Evolutionary conservation across 805 yeast genomes (phyloP).

Genomic region (Isabelozyma gotoi): DNA sequence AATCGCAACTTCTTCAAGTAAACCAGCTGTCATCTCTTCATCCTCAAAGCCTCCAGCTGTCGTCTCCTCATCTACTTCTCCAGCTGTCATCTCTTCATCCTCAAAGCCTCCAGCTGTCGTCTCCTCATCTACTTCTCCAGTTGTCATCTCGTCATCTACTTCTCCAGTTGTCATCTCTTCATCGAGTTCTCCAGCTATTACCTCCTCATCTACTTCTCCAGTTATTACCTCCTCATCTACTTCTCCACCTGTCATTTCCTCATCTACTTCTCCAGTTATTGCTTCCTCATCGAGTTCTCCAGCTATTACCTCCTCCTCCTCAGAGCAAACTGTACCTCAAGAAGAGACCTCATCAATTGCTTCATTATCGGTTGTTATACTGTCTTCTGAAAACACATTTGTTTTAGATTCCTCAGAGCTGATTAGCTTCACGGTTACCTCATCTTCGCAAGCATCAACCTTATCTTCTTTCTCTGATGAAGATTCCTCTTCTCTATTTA

Average conservation of each 20-base stretch:
- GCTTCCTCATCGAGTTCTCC: not conserved
- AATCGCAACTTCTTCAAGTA: not conserved
- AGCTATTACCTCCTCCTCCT: not conserved
- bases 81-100: constrained; percentile 2
- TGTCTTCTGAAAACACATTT: too few relatives aligned
- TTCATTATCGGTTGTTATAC: too few relatives aligned
- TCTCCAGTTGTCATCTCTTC: not conserved
- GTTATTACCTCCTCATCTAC: not conserved
- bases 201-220: constrained; percentile 1
- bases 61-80: not conserved
- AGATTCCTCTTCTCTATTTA: too few relatives aligned
- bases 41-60: not conserved
- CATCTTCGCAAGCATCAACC: too few relatives aligned
- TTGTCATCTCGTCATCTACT: not conserved
- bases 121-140: not conserved
- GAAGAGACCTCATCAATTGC: too few relatives aligned
- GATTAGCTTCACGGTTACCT: too few relatives aligned
- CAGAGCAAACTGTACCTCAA: too few relatives aligned
- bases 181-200: constrained; percentile 1
- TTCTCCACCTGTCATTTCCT: not conserved
- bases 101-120: not conserved
- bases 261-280: constrained; percentile 2
- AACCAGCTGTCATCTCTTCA: not conserved
- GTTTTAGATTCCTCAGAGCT: too few relatives aligned
- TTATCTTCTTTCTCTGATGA: too few relatives aligned